Conservation (phyloP, 345 rosid species). For the Angophora floribunda region DNA sequence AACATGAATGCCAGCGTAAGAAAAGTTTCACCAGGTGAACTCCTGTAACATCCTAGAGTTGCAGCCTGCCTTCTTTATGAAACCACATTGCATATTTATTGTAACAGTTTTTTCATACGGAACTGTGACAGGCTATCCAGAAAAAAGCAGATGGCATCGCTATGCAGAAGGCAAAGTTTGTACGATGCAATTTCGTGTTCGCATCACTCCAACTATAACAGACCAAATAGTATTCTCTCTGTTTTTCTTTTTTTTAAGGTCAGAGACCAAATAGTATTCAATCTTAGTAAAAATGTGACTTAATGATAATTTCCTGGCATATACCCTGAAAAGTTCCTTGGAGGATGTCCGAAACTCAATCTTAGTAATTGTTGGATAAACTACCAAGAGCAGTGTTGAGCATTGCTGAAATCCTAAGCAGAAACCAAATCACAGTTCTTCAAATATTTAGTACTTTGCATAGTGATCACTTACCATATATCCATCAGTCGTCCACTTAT, state of each 20-base stretch:
- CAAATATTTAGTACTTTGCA: not conserved
- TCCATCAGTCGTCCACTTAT: slow-evolving; percentile 25
- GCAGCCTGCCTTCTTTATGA: not conserved
- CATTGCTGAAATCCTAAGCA: not conserved
- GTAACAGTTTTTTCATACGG: not conserved
- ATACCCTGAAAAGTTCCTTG: not conserved
- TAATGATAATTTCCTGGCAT: not conserved
- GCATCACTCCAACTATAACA: not conserved
- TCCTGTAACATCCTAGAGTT: not conserved
- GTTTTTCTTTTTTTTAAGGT: not conserved
- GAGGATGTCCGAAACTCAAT: not conserved
- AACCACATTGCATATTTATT: not conserved
- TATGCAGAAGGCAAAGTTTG: not conserved
- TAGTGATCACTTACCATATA: slow-evolving; percentile 28
- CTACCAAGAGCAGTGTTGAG: not conserved
- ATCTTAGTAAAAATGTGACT: not conserved
- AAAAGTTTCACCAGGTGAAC: not conserved
- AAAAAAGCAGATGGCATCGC: not conserved
- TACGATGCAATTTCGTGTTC: not conserved
- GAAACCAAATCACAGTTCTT: not conserved
- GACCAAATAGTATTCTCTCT: not conserved
- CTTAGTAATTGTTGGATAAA: not conserved
- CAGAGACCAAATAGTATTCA: not conserved
- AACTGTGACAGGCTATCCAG: not conserved
- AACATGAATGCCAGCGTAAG: not conserved